These are phyloP conservation scores for Fraxinus sp. DNA, from an alignment of 305 asterid genomes.

Conservation along the genomic window DNA sequence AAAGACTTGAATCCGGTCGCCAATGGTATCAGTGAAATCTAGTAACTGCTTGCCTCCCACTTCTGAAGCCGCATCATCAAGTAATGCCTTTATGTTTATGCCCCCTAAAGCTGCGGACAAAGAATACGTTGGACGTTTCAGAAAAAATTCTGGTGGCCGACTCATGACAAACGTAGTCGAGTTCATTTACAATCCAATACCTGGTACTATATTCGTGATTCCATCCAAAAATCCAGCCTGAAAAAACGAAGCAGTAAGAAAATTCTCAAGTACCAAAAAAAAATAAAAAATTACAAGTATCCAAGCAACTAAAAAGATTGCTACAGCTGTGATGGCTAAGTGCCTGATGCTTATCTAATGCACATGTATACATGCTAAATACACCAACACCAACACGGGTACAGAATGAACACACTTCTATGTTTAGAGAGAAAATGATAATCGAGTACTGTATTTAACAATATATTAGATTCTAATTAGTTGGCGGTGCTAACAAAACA, in stretches of 20 bases:
- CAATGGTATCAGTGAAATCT: slow-evolving; percentile 79
- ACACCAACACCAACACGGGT: background rate
- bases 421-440: background rate
- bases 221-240: slow-evolving; percentile 97
- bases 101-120: slow-evolving; percentile 67
- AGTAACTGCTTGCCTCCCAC: slow-evolving; percentile 75
- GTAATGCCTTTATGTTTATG: slow-evolving; percentile 63
- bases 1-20: slow-evolving; percentile 85
- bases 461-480: background rate
- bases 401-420: background rate
- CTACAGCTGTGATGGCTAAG: background rate
- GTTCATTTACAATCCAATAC: slow-evolving; percentile 32
- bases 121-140: slow-evolving; percentile 11
- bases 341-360: background rate
- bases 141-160: background rate
- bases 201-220: slow-evolving; percentile 78
- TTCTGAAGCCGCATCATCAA: slow-evolving; percentile 64
- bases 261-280: background rate
- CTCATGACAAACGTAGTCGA: background rate
- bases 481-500: background rate
- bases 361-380: background rate
- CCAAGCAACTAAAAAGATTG: background rate
- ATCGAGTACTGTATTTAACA: background rate
- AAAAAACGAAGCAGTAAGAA: background rate
- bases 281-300: background rate